Percentiles rank a stretch among this genome's conserved stretches.
These are phyloP conservation scores for Solanum sejunctum DNA, from an alignment of 257 asterid species.

Conservation along the genomic window DNA sequence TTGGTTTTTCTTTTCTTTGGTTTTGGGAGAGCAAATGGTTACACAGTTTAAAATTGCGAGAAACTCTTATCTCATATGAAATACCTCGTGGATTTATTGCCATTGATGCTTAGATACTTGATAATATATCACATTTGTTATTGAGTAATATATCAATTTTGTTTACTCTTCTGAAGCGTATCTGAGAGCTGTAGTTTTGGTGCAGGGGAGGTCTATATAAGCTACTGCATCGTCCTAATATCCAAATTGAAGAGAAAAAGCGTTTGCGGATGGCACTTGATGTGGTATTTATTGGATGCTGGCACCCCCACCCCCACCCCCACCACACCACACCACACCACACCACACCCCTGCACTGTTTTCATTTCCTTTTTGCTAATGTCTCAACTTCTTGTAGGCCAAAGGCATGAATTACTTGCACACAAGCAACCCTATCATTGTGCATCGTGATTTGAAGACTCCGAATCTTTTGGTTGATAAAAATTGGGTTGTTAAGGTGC, in stretches of 20 bases:
- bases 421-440: slow-evolving; percentile 82
- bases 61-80: background rate
- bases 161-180: background rate
- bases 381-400: slow-evolving; percentile 48
- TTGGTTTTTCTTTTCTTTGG: background rate
- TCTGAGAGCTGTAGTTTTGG: slow-evolving; percentile 4
- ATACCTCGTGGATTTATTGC: background rate
- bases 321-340: background rate
- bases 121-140: background rate
- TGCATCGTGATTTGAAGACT: slow-evolving; percentile 93
- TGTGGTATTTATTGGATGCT: slow-evolving; percentile 51
- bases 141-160: background rate
- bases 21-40: background rate
- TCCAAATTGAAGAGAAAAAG: slow-evolving; percentile 75
- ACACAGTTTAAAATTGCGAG: background rate
- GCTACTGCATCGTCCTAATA: slow-evolving; percentile 70
- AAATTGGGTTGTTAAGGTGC: slow-evolving; percentile 93
- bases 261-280: slow-evolving; percentile 91
- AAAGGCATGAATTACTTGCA: slow-evolving; percentile 98
- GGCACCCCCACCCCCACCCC: no score
- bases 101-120: background rate
- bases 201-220: slow-evolving; percentile 94
- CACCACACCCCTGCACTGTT: background rate
- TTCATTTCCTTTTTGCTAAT: slow-evolving; percentile 1
- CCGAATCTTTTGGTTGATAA: slow-evolving; percentile 96